phyloP scores from a whole-genome alignment of 2,329 filamentous ascomycete species.

The Fusarium armeniacum region DNA sequence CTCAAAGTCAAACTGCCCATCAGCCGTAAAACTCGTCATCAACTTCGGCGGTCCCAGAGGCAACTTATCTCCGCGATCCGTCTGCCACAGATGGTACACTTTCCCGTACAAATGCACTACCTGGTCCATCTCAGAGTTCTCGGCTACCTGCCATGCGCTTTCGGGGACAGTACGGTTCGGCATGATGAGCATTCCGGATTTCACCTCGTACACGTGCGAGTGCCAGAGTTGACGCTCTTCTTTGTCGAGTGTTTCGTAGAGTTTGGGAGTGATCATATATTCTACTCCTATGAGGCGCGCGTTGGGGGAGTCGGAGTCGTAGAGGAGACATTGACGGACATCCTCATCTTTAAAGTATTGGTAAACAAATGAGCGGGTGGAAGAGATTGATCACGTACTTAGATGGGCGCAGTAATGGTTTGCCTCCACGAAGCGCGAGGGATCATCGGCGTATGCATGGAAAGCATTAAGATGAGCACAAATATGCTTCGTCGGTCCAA shows the following conservation, averaged over 20 bases:
- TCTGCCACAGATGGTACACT: conserved; percentile 88
- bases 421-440: conserved; percentile 76
- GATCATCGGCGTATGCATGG: conserved; percentile 83
- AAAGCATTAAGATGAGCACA: conserved; percentile 91
- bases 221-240: conserved; percentile 86
- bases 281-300: conserved; percentile 87
- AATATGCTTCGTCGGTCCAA: conserved; percentile 78
- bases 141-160: conserved; percentile 78
- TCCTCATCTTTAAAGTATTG: conserved; percentile 62
- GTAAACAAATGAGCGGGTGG: conserved; percentile 53
- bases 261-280: conserved; percentile 82
- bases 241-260: conserved; percentile 75
- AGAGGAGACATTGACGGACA: conserved; percentile 87
- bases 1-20: conserved; percentile 65
- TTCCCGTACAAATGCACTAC: conserved; percentile 84
- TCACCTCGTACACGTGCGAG: conserved; percentile 80
- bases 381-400: conserved; percentile 52
- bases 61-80: conserved; percentile 76
- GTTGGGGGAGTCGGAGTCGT: conserved; percentile 76
- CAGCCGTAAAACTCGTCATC: conserved; percentile 67
- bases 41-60: conserved; percentile 67
- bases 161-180: conserved; percentile 72
- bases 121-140: conserved; percentile 85
- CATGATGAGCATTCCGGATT: conserved; percentile 85
- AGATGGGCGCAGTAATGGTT: conserved; percentile 90